Evolutionary conservation across 2,329 filamentous ascomycete species (phyloP).

Genomic region (Fusarium metavorans): DNA sequence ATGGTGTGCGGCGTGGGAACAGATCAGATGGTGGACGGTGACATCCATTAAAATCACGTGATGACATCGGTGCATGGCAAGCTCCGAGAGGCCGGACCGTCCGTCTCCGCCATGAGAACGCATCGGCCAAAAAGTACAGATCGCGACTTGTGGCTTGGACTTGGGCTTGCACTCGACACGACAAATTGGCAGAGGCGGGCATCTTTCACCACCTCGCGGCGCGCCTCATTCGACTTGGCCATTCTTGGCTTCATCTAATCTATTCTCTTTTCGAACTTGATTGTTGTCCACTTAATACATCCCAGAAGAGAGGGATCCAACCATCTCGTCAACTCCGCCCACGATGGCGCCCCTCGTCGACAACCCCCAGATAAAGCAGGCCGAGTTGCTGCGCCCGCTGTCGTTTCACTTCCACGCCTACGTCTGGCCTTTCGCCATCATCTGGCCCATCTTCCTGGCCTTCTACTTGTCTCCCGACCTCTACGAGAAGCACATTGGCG

Average conservation of each 20-base stretch:
- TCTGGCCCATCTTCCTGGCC: conserved; percentile 92
- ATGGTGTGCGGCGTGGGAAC: not conserved
- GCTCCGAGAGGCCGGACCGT: conserved; percentile 30
- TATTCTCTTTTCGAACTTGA: not conserved
- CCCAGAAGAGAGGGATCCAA: conserved; percentile 16
- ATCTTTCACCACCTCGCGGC: not conserved
- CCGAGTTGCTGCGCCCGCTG: conserved; percentile 89
- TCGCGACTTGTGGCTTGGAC: conserved; percentile 35
- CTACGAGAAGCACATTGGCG: conserved; percentile 91
- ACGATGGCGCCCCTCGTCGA: conserved; percentile 86
- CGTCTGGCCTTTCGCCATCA: conserved; percentile 89
- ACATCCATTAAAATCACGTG: conserved; percentile 26
- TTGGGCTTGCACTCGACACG: conserved; percentile 26
- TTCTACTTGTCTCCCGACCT: conserved; percentile 85
- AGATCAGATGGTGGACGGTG: not conserved
- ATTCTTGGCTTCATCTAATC: not conserved
- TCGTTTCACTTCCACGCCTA: conserved; percentile 86
- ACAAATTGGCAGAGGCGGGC: conserved; percentile 31
- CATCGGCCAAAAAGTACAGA: conserved; percentile 46
- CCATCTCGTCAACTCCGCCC: conserved; percentile 31
- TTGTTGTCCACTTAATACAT: conserved; percentile 3
- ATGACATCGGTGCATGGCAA: conserved; percentile 31
- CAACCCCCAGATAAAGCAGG: conserved; percentile 87
- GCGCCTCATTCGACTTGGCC: not conserved
- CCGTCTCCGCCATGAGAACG: conserved; percentile 13